A percentile compares a stretch with the other conserved stretches of the same genome.
Evolutionary conservation across 2,329 filamentous ascomycete genomes (phyloP).

Genomic region (Aspergillus alliaceus): DNA sequence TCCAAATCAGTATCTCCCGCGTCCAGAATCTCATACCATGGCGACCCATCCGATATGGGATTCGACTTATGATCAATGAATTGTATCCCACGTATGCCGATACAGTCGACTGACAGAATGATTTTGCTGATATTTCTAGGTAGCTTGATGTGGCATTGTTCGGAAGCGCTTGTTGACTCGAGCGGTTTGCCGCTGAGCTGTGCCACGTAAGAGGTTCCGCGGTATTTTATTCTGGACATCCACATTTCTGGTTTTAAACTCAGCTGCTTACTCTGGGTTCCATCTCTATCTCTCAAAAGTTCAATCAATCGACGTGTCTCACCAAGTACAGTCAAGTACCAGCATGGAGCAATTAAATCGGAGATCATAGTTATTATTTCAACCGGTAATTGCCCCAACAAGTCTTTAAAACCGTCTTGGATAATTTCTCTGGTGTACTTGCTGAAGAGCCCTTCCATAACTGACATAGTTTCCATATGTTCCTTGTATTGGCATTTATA

Average conservation of each 20-base stretch:
- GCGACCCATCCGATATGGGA: slow-evolving; percentile 8
- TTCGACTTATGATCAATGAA: slow-evolving; percentile 4
- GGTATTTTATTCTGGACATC: not conserved
- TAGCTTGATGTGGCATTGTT: not conserved
- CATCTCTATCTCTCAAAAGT: not conserved
- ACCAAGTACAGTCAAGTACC: slow-evolving; percentile 13
- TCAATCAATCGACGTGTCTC: slow-evolving; percentile 8
- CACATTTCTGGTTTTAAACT: not conserved
- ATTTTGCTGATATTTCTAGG: not conserved
- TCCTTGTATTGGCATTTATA: not conserved
- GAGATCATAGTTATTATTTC: not conserved
- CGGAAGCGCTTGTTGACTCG: not conserved
- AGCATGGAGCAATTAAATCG: slow-evolving; percentile 6
- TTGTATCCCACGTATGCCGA: slow-evolving; percentile 11
- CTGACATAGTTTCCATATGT: not conserved
- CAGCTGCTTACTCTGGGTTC: not conserved
- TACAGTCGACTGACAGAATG: slow-evolving; percentile 7
- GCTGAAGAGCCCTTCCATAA: slow-evolving; percentile 3
- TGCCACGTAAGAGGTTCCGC: slow-evolving; percentile 2
- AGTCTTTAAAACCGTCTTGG: slow-evolving; percentile 1
- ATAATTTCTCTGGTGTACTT: not conserved
- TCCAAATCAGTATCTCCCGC: not conserved
- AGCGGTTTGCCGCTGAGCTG: slow-evolving; percentile 1
- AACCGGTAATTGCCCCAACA: not conserved
- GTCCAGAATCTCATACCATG: slow-evolving; percentile 18